Conservation (phyloP, 306 rosid species). For the Datisca glomerata region DNA sequence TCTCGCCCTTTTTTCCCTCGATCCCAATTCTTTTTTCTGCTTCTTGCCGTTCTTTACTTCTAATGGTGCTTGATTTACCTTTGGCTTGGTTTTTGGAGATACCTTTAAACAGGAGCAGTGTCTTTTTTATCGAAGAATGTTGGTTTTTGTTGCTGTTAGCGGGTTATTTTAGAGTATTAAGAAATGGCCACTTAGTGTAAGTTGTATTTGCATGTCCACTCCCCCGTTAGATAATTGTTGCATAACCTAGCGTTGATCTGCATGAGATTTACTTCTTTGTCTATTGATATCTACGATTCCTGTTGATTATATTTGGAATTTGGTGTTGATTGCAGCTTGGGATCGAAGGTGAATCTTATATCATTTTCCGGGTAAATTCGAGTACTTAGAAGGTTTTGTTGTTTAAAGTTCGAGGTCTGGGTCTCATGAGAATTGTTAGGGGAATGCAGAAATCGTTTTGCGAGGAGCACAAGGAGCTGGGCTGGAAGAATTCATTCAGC, state of each 20-base stretch:
- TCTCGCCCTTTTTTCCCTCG: background rate
- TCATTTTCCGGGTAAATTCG: slow-evolving; percentile 46
- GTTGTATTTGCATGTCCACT: background rate
- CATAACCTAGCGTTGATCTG: too few relatives aligned
- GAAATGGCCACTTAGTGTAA: background rate
- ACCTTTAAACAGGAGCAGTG: too few relatives aligned
- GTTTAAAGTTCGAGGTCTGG: slow-evolving; percentile 67
- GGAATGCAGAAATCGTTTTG: slow-evolving; percentile 98
- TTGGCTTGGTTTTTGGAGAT: background rate
- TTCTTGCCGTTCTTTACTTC: too few relatives aligned
- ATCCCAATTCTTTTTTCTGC: background rate
- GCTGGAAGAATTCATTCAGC: slow-evolving; percentile 54
- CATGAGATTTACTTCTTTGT: background rate
- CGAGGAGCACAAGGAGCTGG: slow-evolving; percentile 48
- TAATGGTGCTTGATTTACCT: too few relatives aligned
- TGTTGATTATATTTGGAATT: slow-evolving; percentile 24
- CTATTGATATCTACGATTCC: background rate
- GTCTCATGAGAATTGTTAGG: slow-evolving; percentile 99
- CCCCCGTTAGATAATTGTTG: too few relatives aligned
- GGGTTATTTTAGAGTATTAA: background rate
- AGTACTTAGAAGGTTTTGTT: slow-evolving; percentile 64
- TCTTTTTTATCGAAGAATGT: too few relatives aligned
- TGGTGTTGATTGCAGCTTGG: slow-evolving; percentile 49
- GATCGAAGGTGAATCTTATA: slow-evolving; percentile 15
- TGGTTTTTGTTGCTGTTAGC: too few relatives aligned